Percentiles rank a stretch among this genome's conserved stretches.
These are phyloP conservation scores for Aspergillus ruber DNA, from an alignment of 2,329 filamentous ascomycete genomes.

Conservation along the genomic window DNA sequence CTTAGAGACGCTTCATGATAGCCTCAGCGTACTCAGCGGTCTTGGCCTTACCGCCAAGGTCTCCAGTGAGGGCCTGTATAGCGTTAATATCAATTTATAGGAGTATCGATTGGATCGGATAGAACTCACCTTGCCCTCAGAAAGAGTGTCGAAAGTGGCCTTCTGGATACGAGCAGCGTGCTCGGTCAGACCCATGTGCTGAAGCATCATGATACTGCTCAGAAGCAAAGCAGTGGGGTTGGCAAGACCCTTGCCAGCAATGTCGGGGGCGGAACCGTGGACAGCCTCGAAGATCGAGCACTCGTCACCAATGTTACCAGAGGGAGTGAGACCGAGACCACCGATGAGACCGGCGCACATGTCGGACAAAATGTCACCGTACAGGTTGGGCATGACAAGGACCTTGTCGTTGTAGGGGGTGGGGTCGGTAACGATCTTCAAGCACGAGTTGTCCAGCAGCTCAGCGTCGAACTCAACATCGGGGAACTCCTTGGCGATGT, in stretches of 20 bases:
- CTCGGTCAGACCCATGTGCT: constrained; percentile 87
- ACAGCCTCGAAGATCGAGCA: constrained; percentile 99
- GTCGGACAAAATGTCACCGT: constrained; percentile 98
- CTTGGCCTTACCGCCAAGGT: constrained; percentile 93
- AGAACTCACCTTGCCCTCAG: constrained; percentile 74
- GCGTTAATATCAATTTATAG: constrained; percentile 8
- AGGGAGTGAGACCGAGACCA: constrained; percentile 92
- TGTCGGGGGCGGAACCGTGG: constrained; percentile 94
- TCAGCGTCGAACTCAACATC: constrained; percentile 94
- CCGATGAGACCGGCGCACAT: constrained; percentile 99
- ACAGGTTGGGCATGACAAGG: constrained; percentile 94
- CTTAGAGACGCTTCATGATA: constrained; percentile 66
- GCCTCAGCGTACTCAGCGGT: constrained; percentile 89
- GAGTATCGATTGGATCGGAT: background rate
- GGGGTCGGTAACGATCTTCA: constrained; percentile 97
- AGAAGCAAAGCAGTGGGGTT: constrained; percentile 96
- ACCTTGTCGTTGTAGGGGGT: constrained; percentile 98
- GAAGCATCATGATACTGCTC: constrained; percentile 98
- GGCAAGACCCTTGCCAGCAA: constrained; percentile 89
- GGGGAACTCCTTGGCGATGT: constrained; percentile 92
- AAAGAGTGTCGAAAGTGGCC: constrained; percentile 89
- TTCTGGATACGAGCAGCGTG: constrained; percentile 85
- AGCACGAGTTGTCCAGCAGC: constrained; percentile 97
- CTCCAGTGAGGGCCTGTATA: constrained; percentile 70
- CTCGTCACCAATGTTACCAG: constrained; percentile 97